These are phyloP conservation scores for Glycine tomentella DNA, from an alignment of 306 rosid species.

Conservation along the genomic window DNA sequence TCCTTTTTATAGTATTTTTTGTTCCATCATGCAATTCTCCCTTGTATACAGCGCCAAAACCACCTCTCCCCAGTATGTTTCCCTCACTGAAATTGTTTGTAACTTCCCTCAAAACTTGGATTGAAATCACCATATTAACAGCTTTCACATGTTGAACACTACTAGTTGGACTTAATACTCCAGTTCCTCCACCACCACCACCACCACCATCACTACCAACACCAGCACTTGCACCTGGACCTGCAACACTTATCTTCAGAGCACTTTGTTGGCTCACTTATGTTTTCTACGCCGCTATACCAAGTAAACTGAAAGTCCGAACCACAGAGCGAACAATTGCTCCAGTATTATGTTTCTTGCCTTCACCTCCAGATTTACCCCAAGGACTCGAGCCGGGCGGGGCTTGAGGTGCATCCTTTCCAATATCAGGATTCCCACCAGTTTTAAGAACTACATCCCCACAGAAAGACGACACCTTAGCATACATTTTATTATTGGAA, in stretches of 20 bases:
- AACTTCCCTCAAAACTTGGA: conserved; percentile 75
- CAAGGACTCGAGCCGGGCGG: no score
- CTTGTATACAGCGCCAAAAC: conserved; percentile 89
- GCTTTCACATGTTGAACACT: conserved; percentile 70
- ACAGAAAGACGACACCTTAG: no score
- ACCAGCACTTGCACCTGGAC: conserved; percentile 1
- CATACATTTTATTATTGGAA: no score
- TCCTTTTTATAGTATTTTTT: conserved; percentile 90
- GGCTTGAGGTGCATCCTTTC: no score
- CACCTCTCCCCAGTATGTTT: conserved; percentile 83
- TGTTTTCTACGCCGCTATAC: no score
- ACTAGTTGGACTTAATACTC: conserved; percentile 41
- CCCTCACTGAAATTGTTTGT: conserved; percentile 74
- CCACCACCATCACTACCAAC: not conserved
- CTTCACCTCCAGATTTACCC: no score
- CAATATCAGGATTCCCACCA: no score
- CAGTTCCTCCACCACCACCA: conserved; percentile 13
- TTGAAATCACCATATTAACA: conserved; percentile 76
- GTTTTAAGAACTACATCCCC: no score
- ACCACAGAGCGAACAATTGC: no score
- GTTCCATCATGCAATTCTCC: conserved; percentile 93
- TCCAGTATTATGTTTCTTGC: no score
- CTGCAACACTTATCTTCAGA: conserved; percentile 33
- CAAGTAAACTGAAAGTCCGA: no score
- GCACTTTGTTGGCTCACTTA: no score